Base-by-base conservation (phyloP, 768 basidiomycete genomes). In the Amanita inopinata region DNA sequence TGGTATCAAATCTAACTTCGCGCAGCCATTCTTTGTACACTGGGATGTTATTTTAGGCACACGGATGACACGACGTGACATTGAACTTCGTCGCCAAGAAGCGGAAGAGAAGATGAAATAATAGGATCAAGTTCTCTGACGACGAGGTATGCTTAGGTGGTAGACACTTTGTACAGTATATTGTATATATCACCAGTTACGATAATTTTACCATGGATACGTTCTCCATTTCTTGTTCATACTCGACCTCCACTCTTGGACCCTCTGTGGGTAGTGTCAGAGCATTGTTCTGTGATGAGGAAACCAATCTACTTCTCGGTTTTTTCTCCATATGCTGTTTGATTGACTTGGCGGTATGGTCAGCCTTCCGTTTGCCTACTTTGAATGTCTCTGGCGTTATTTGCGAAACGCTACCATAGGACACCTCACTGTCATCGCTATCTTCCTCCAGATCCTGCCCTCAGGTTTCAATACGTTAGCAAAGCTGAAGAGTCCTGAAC, bases 1-100 rank as follows among this genome's bases (percentile, higher is more conserved):
- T 47, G 94, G 94, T 2, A 88, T 96, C 65, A 97, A 97, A 63
- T 83, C 80, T 32, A 99, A 99, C 57, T 99, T 92, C 57, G 73
- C 86, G 1, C 93, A 98, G 55, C 93, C 93, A 0, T 98, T 91
- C 69, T 99, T 93, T 60, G 68, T 93, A 33, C 91, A 94, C 53
- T 98, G 91, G 91, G 93, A 98, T 56, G 62, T 62, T 6, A 56
- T 96, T 18, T 69, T 96, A 41, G 84, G 87, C 32, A 96, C 93
- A 10, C 73, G 83, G 30, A 78, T 89, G 80, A 85, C 83, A 3
- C 70, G 85, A 18, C 55, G 69, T 48, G 80, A 86, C 33, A 70
- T 85, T 36, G 73, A 76, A 46, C 59, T 54, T 32, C 76, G 79
- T 18, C 36, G 30, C 1, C 18, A 14, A 18, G 19, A 33, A 7